Evolutionary conservation across 495 filamentous ascomycete species (phyloP).

Genomic region (Clavariopsis aquatica): DNA sequence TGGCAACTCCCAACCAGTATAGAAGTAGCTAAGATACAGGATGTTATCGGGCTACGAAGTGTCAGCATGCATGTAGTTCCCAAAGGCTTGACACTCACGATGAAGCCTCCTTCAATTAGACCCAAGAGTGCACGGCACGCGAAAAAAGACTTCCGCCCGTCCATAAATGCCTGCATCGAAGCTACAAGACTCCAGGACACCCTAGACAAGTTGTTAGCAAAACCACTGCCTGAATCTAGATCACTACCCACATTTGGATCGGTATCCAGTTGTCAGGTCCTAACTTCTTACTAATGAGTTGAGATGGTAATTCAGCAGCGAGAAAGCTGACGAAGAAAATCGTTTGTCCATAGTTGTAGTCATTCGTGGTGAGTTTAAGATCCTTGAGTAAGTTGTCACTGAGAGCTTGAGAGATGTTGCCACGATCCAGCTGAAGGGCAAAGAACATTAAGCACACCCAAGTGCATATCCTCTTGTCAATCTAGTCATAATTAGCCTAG

Average conservation of each 20-base stretch:
- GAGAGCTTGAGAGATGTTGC: slow-evolving; percentile 70
- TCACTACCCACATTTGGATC: slow-evolving; percentile 59
- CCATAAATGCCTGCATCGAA: slow-evolving; percentile 65
- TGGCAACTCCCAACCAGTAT: slow-evolving; percentile 38
- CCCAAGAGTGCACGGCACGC: slow-evolving; percentile 66
- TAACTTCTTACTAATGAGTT: slow-evolving; percentile 69
- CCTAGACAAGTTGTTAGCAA: slow-evolving; percentile 17
- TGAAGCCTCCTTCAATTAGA: slow-evolving; percentile 74
- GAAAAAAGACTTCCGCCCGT: slow-evolving; percentile 62
- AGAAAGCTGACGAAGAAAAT: slow-evolving; percentile 70
- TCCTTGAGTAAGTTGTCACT: slow-evolving; percentile 71
- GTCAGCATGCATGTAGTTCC: slow-evolving; percentile 46
- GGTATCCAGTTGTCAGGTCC: slow-evolving; percentile 88
- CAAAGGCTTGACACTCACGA: slow-evolving; percentile 31
- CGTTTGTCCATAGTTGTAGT: slow-evolving; percentile 77
- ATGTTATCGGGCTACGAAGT: slow-evolving; percentile 35
- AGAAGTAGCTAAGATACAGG: slow-evolving; percentile 46
- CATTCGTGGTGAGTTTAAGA: slow-evolving; percentile 65
- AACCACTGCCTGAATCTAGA: not conserved
- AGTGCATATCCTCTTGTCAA: slow-evolving; percentile 59
- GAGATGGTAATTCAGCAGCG: slow-evolving; percentile 70
- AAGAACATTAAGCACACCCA: slow-evolving; percentile 81
- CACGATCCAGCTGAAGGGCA: slow-evolving; percentile 76
- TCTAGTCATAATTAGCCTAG: slow-evolving; percentile 40
- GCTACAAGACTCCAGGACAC: slow-evolving; percentile 75